Conservation (phyloP, 2,329 filamentous ascomycete species). For the Xylariaceae sp. region DNA sequence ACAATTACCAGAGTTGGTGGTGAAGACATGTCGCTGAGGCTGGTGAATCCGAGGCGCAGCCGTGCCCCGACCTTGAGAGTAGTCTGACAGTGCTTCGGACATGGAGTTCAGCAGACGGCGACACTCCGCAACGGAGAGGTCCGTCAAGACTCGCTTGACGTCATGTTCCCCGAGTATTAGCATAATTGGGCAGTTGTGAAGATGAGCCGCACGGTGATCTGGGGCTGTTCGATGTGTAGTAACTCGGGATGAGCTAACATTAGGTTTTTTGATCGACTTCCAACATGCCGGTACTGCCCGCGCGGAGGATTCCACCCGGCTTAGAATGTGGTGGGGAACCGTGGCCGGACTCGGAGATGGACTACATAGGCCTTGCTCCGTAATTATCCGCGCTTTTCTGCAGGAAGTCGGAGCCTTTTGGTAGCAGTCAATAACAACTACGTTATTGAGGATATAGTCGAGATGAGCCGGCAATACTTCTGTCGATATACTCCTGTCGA, state of each 20-base stretch:
- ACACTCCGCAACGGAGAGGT: background rate
- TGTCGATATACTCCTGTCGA: too few species aligned
- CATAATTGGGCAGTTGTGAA: too few species aligned
- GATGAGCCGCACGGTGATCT: too few species aligned
- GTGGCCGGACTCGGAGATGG: background rate
- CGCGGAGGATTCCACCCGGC: background rate
- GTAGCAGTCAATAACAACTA: too few species aligned
- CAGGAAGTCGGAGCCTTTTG: too few species aligned
- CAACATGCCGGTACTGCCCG: background rate
- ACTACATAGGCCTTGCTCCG: background rate
- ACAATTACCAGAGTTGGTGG: constrained; percentile 1
- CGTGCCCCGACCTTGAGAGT: background rate
- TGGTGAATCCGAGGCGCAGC: background rate
- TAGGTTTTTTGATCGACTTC: too few species aligned
- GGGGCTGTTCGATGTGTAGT: too few species aligned
- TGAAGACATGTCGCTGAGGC: constrained; percentile 2
- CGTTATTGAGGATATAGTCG: too few species aligned
- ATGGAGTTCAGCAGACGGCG: constrained; percentile 1
- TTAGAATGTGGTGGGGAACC: background rate
- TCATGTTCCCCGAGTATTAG: constrained; percentile 1
- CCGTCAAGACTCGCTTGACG: background rate
- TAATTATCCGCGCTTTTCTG: too few species aligned
- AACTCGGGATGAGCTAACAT: background rate
- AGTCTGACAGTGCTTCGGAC: background rate
- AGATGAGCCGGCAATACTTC: too few species aligned